Base-by-base conservation (phyloP, 352 stramenopile species). In the Globisporangium takayamanum region DNA sequence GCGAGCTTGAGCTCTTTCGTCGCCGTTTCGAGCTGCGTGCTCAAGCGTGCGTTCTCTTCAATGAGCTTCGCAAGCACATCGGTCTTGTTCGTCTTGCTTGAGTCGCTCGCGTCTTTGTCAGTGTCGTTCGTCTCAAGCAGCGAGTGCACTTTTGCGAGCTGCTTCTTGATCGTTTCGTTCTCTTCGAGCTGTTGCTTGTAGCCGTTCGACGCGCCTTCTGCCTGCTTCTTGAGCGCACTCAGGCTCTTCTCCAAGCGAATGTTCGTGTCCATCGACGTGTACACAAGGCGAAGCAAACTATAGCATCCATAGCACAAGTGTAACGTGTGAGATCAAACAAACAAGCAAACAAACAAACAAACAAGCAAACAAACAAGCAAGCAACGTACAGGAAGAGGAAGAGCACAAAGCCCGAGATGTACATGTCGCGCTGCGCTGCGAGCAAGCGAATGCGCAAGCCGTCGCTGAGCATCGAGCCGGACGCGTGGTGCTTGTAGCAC, bases 381-480 rank as follows among this genome's bases (percentile, higher is more conserved):
- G 14, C 1, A 44, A 68, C 68, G 36, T 66, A 76, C 67, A 90
- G 54, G 56, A 92, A 92, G 8, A 92, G 68, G 68, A 94, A 94
- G 44, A 94, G 71, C 39, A 72, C 88, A 62, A 92, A 91, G 63
- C 84, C 82, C 36, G 84, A 80, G 59, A 94, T 92, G 79, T 94
- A 94, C 81, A 92, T 90, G 63, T 94, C 78, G 22, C 84, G 77
- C 64, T 94, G 82, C 0, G 84, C 80, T 16, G 74, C 75, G 56
- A 94, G 69, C 56, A 94, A 56, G 26, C 82, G 84, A 49, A 94
- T 87, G n/a, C 84, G 82, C 63, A 94, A 63, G 15, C 84, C 82
- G 64, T 94, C 84, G 48, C 71, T 83, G 37, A 86, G 67, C 25
- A 83, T 62, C 48, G 72, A 65, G 18, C 83, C 78, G 15, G 70